A percentile compares a stretch with the other conserved stretches of the same genome.
Conservation (phyloP, 2,329 filamentous ascomycete species). For the Fusarium abutilonis region DNA sequence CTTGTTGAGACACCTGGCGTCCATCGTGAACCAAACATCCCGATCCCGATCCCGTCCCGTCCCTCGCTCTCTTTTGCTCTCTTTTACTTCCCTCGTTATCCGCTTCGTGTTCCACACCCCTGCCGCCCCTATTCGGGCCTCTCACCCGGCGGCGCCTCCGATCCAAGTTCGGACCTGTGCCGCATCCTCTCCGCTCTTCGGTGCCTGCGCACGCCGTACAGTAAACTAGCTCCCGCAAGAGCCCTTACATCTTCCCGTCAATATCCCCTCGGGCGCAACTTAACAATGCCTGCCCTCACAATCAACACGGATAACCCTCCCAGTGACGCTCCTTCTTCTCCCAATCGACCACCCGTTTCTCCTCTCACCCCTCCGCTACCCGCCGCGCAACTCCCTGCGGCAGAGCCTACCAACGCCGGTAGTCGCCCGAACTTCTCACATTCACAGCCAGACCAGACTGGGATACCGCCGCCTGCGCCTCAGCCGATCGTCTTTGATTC, state of each 20-base stretch:
- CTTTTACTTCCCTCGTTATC: constrained; percentile 2
- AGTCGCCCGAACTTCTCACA: constrained; percentile 56
- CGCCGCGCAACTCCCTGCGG: constrained; percentile 48
- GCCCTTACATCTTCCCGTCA: constrained; percentile 2
- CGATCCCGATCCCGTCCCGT: background rate
- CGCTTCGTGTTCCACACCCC: constrained; percentile 1
- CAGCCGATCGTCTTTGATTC: constrained; percentile 66
- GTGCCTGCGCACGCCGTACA: constrained; percentile 2
- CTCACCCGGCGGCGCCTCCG: constrained; percentile 3
- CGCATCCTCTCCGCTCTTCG: constrained; percentile 29
- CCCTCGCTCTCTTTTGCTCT: background rate
- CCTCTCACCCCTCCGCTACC: constrained; percentile 64
- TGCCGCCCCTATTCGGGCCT: constrained; percentile 14
- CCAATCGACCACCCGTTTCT: constrained; percentile 61
- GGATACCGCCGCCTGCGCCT: constrained; percentile 59
- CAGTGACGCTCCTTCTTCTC: constrained; percentile 54
- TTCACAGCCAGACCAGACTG: constrained; percentile 54
- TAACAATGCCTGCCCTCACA: constrained; percentile 48
- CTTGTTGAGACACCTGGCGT: constrained; percentile 16
- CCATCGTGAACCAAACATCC: background rate
- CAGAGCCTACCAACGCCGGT: constrained; percentile 37
- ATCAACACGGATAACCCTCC: constrained; percentile 45
- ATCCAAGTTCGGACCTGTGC: constrained; percentile 12
- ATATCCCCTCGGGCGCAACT: constrained; percentile 14
- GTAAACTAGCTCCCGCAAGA: constrained; percentile 13